A percentile compares a stretch with the other conserved stretches of the same genome.
These are phyloP conservation scores for Wolfiporia cocos DNA, from an alignment of 1,284 basidiomycete species.

Conservation along the genomic window DNA sequence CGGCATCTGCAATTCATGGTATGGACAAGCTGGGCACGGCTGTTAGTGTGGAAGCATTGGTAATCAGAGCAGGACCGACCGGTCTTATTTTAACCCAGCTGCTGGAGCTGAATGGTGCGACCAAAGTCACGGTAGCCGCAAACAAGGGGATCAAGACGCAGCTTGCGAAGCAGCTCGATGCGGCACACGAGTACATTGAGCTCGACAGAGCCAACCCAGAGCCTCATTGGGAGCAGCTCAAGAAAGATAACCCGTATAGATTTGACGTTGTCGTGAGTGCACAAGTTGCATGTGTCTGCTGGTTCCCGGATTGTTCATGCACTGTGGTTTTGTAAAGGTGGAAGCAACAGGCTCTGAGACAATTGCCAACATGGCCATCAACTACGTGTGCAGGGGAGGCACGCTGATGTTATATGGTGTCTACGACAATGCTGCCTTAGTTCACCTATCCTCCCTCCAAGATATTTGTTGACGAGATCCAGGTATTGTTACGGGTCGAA, in stretches of 20 bases:
- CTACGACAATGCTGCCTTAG: slow-evolving; percentile 46
- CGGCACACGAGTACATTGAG: slow-evolving; percentile 51
- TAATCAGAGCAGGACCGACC: slow-evolving; percentile 46
- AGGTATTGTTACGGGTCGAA: too few relatives aligned
- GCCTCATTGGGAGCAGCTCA: slow-evolving; percentile 51
- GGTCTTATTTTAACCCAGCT: slow-evolving; percentile 58
- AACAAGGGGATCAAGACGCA: slow-evolving; percentile 58
- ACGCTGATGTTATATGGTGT: slow-evolving; percentile 53
- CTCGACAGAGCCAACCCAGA: slow-evolving; percentile 45
- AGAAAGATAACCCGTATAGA: slow-evolving; percentile 53
- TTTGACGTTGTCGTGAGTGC: slow-evolving; percentile 49
- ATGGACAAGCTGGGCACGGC: slow-evolving; percentile 52
- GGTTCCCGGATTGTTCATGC: not conserved
- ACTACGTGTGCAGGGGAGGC: slow-evolving; percentile 52
- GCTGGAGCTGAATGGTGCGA: slow-evolving; percentile 50
- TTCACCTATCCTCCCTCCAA: slow-evolving; percentile 54
- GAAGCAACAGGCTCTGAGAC: slow-evolving; percentile 58
- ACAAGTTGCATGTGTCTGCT: not conserved
- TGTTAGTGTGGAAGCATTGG: slow-evolving; percentile 47
- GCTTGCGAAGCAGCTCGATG: slow-evolving; percentile 45
- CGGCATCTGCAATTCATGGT: slow-evolving; percentile 59
- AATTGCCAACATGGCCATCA: slow-evolving; percentile 49
- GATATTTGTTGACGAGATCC: slow-evolving; percentile 59
- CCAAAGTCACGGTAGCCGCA: slow-evolving; percentile 42
- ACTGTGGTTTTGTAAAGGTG: slow-evolving; percentile 18